These are phyloP conservation scores for Diutina neorugosa DNA, from an alignment of 1,139 yeast species.

Conservation along the genomic window DNA sequence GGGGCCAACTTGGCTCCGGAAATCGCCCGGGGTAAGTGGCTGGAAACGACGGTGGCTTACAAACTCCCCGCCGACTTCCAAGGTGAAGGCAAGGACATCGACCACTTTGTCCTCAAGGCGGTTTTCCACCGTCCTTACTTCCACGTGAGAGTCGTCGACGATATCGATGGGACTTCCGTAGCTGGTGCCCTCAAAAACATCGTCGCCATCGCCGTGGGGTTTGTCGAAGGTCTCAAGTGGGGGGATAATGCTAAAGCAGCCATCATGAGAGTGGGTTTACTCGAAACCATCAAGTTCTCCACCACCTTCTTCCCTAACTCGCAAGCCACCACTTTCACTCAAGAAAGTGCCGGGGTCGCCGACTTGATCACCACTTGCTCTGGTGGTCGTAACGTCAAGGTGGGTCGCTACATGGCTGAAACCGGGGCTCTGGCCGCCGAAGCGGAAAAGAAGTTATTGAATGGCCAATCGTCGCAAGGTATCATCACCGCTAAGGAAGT, in stretches of 20 bases:
- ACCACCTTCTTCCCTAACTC: conserved; percentile 22
- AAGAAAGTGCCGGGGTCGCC: conserved; percentile 93
- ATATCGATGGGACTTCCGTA: conserved; percentile 86
- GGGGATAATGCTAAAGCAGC: conserved; percentile 97
- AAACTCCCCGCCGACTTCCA: conserved; percentile 55
- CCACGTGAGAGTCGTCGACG: conserved; percentile 83
- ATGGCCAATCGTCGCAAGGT: conserved; percentile 95
- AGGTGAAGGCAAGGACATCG: conserved; percentile 68
- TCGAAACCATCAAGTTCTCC: conserved; percentile 66
- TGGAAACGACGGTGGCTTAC: conserved; percentile 92
- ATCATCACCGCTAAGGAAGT: conserved; percentile 82
- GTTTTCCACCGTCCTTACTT: conserved; percentile 91
- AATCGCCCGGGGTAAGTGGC: conserved; percentile 87
- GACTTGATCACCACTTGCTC: conserved; percentile 93
- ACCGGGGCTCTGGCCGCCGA: conserved; percentile 60
- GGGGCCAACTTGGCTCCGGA: conserved; percentile 96
- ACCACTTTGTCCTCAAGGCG: conserved; percentile 51
- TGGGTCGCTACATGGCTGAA: conserved; percentile 69
- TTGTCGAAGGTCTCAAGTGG: conserved; percentile 95
- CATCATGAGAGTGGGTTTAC: conserved; percentile 83
- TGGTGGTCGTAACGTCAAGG: conserved; percentile 90
- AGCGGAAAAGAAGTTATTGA: conserved; percentile 70
- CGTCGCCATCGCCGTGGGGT: conserved; percentile 87
- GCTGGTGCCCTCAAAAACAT: conserved; percentile 95
- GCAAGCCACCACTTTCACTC: conserved; percentile 68